Evolutionary conservation across 2,329 filamentous ascomycete genomes (phyloP), one percentile per base, ranked within the genome.

Genomic region (Gaeumannomyces sp.): DNA sequence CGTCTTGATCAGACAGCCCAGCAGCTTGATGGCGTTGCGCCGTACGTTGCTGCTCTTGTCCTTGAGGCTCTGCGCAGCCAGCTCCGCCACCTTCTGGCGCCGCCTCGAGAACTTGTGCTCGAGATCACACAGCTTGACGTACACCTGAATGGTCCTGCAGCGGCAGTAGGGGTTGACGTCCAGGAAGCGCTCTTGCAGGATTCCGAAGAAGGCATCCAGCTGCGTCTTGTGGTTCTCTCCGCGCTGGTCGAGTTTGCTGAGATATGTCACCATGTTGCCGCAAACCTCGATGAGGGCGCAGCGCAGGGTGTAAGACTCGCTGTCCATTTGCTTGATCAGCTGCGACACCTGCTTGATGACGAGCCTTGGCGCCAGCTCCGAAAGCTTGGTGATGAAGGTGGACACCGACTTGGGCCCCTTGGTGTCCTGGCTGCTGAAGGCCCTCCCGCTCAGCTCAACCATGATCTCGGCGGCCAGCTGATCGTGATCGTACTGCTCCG

Each of bases 11-110:
- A 99, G 81, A 59, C 90, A 90, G 7, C 89, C 91, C 1, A 99
- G 83, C 8, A 99, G 80, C 76, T 97, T 98, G 74, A 99, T 95
- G 2, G 95, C 93, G 74, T 98, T 98, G 66, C 93, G 86, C 67
- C 95, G 86, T 38, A 99, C 95, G 72, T 98, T 96, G 77, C 95
- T 99, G 78, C 94, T 98, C 82, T 96, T 98, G 79, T 99, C 96
- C 75, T 97, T 92, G 3, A 99, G 81, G 75, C 94, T 98, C 70
- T 91, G 86, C 65, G 91, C 89, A 1, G 95, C 93, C 31, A 97
- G 81, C 74, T 97, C 92, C 1, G 94, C 91, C 4, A 90, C 94
- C 72, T 85, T 90, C 75, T 97, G 93, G 66, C 95, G 85, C 64
- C 93, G 85, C 78, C 97, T 97, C 53, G 93, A 92, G 71, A 96